Conservation (phyloP, 2,329 filamentous ascomycete species). For the Aspergillus novoparasiticus region DNA sequence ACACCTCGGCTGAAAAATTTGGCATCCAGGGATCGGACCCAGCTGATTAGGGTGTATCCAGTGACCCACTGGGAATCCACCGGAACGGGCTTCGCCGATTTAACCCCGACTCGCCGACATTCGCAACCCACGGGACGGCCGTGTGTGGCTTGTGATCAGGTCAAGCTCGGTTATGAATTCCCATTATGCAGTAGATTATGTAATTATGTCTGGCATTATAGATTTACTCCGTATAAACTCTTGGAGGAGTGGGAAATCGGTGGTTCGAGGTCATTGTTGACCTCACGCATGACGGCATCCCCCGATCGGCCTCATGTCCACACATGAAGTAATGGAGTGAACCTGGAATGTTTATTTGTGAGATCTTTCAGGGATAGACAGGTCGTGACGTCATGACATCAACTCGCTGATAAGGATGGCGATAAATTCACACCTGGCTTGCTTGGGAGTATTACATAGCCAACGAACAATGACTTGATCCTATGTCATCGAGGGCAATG, state of each 20-base stretch:
- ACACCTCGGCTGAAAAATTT: background rate
- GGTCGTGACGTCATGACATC: background rate
- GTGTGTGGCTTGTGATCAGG: background rate
- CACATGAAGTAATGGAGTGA: background rate
- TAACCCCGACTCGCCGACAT: background rate
- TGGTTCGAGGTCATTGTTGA: background rate
- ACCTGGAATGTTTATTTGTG: background rate
- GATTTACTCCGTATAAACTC: too few relatives aligned
- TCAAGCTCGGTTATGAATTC: background rate
- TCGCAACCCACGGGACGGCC: background rate
- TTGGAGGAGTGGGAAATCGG: background rate
- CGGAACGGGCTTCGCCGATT: background rate
- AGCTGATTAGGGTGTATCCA: background rate
- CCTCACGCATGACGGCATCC: background rate
- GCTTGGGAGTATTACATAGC: background rate
- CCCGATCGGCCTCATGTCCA: background rate
- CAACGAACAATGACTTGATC: background rate
- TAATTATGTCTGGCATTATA: background rate
- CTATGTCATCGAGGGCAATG: background rate
- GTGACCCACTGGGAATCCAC: background rate
- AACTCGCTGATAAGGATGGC: background rate
- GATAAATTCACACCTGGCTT: background rate
- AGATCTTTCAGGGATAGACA: background rate
- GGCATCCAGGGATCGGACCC: background rate
- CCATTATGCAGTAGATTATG: background rate